Evolutionary conservation across 148 eudicot genomes (phyloP).

Genomic region (Cornus kousa): DNA sequence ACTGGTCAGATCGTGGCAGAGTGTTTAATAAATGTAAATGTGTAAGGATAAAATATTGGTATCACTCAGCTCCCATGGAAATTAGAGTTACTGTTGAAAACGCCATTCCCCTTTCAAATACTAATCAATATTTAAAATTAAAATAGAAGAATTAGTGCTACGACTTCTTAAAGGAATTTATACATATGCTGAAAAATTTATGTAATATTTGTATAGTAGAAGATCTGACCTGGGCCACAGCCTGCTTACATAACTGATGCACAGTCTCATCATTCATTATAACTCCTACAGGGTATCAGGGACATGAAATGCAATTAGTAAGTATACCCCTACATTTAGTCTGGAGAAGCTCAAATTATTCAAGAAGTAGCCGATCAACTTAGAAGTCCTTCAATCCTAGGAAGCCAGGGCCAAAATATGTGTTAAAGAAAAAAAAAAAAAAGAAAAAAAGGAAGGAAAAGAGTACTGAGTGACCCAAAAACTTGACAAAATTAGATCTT

Average conservation of each 20-base stretch:
- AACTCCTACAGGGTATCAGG: slow-evolving; percentile 55
- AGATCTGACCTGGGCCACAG: slow-evolving; percentile 77
- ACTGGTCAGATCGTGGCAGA: not conserved
- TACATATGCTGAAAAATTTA: not conserved
- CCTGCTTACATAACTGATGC: slow-evolving; percentile 93
- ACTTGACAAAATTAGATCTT: not conserved
- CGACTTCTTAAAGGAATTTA: not conserved
- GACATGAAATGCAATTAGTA: not conserved
- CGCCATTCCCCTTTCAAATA: not conserved
- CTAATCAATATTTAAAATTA: not conserved
- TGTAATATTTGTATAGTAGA: not conserved
- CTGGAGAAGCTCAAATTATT: not conserved
- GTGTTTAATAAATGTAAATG: not conserved
- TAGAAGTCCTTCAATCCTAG: not conserved
- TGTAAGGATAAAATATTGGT: not conserved
- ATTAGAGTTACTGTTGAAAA: not conserved
- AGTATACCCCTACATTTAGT: not conserved
- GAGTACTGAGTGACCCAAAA: not conserved
- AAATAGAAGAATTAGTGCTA: not conserved
- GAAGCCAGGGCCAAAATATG: not conserved
- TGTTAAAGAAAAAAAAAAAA: no score
- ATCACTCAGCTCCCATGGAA: not conserved
- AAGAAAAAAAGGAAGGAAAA: no score
- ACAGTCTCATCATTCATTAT: slow-evolving; percentile 98
- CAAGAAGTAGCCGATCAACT: not conserved